Base-by-base conservation (phyloP, 2,329 filamentous ascomycete genomes). In the Penicillium brasilianum region DNA sequence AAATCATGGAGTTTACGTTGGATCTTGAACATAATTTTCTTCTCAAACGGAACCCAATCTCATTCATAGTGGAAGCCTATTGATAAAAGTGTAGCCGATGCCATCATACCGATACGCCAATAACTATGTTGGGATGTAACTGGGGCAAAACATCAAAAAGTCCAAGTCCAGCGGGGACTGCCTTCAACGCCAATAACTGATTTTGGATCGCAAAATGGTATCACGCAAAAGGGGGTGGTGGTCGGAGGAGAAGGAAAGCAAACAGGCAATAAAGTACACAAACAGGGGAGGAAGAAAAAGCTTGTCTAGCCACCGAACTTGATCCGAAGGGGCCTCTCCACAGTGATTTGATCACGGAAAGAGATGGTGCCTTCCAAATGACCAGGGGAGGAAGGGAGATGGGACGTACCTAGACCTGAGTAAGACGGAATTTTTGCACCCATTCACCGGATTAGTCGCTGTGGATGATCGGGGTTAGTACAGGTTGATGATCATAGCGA, bases 181-280 rank as follows among this genome's bases (percentile, higher is more conserved):
- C 39, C 53, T 37, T 36, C 39, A 8, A 44, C 39, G 18, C 41
- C 25, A 43, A 25, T 6, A 8, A 46, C 53, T 8, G 5, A 34
- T 22, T 56, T 56, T 34, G 41, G 52, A 48, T 30, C 20, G 41
- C 20, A 48, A 25, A 56, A 46, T 48, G 41, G 53, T 56, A 56
- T 56, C 41, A 36, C 32, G 53, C 53, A 16, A 43, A 54, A 30
- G 25, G 41, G 39, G 43, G 28, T 36, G 18, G 18, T 10, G 41
- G n/a, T 11, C 10, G 37, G 20, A 30, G 10, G 20, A 10, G 20
- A 30, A 54, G 16, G 28, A 18, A 36, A 25, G 20, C 20, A 48
- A 22, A 36, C 20, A 46, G 20, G 18, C 41, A 30, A 48, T 25
- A 36, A 22, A 46, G 32, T 46, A 56, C 43, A 48, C 30, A 56